Percentiles rank a stretch among this genome's conserved stretches.
phyloP scores from a whole-genome alignment of 1,139 yeast species.

The Yamadazyma epiphylla region DNA sequence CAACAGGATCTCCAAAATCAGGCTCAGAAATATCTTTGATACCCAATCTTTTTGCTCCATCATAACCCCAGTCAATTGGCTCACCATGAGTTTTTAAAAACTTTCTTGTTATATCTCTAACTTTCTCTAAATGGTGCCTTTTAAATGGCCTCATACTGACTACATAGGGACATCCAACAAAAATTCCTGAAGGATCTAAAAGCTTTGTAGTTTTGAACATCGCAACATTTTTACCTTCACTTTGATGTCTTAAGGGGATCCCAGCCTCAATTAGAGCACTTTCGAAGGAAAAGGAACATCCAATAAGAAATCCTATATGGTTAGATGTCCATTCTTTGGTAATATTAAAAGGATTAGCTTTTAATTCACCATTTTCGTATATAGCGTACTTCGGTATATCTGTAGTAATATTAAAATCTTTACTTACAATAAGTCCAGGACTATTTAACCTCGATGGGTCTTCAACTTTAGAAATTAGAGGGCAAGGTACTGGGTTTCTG shows the following conservation, averaged over 20 bases:
- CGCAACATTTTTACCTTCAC: constrained; percentile 6
- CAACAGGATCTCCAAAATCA: constrained; percentile 7
- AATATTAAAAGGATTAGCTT: constrained; percentile 16
- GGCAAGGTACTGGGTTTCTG: constrained; percentile 32
- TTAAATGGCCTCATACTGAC: constrained; percentile 36
- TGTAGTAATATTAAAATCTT: constrained; percentile 21
- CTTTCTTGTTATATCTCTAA: constrained; percentile 20
- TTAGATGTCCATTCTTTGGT: constrained; percentile 20
- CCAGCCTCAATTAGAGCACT: constrained; percentile 20
- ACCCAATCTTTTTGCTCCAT: constrained; percentile 20
- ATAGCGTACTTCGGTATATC: constrained; percentile 26
- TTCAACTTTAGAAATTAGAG: constrained; percentile 20
- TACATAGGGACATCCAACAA: constrained; percentile 23
- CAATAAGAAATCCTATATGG: constrained; percentile 31
- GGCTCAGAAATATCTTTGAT: constrained; percentile 12
- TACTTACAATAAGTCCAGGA: constrained; percentile 9
- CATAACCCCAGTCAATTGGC: constrained; percentile 35
- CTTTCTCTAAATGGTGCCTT: constrained; percentile 16
- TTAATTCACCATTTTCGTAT: constrained; percentile 21
- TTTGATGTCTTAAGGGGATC: constrained; percentile 17
- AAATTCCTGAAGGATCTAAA: constrained; percentile 27
- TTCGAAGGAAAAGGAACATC: constrained; percentile 35
- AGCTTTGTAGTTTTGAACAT: constrained; percentile 17
- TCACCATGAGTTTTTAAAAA: constrained; percentile 29
- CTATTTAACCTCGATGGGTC: constrained; percentile 15